Evolutionary conservation across 805 yeast species (phyloP).

Genomic region (Candida arabinofermentans): DNA sequence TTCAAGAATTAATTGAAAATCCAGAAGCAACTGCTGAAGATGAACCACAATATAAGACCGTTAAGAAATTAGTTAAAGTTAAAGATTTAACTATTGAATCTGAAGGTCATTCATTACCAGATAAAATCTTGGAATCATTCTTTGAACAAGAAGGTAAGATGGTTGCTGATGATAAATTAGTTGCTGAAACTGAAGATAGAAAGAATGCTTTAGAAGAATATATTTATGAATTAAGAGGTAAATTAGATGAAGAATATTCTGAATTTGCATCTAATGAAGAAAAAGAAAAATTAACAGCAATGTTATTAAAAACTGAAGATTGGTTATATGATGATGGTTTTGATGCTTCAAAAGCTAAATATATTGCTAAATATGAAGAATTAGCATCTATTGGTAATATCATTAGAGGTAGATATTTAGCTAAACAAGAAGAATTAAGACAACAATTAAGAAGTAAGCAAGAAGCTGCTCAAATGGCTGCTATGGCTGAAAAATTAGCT

Average conservation of each 20-base stretch:
- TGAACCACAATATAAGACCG: constrained; percentile 84
- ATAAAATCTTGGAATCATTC: constrained; percentile 49
- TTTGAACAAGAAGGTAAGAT: constrained; percentile 83
- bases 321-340: constrained; percentile 98
- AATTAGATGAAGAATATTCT: constrained; percentile 87
- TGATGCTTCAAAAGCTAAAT: constrained; percentile 93
- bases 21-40: constrained; percentile 52
- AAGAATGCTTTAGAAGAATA: constrained; percentile 98
- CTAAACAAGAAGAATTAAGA: constrained; percentile 92
- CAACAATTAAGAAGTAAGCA: constrained; percentile 82
- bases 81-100: constrained; percentile 64
- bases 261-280: constrained; percentile 88
- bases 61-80: constrained; percentile 91
- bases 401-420: constrained; percentile 90
- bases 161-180: constrained; percentile 89
- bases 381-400: constrained; percentile 91
- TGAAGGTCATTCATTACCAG: constrained; percentile 59
- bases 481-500: constrained; percentile 78
- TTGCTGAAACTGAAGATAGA: constrained; percentile 97
- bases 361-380: constrained; percentile 97
- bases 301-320: constrained; percentile 86
- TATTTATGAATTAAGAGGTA: constrained; percentile 95
- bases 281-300: constrained; percentile 69
- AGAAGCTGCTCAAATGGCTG: constrained; percentile 82
- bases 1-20: constrained; percentile 81